A percentile compares a stretch with the other conserved stretches of the same genome.
phyloP scores from a whole-genome alignment of 192 early-diverging fungal genomes.

The Umbelopsis sp. region DNA sequence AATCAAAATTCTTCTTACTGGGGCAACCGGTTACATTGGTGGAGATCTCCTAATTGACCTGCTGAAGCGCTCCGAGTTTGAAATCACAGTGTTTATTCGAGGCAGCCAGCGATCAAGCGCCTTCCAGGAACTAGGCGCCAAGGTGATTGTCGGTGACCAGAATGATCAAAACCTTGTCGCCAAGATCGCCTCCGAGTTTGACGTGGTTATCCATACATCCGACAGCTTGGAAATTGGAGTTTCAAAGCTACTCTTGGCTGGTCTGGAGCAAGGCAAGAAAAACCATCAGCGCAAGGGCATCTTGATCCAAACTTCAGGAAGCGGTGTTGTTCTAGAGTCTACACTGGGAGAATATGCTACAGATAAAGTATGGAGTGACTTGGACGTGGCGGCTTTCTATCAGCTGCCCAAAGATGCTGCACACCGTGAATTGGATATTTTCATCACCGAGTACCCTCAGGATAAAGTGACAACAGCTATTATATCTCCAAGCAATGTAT shows the following conservation, averaged over 20 bases:
- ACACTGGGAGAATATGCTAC: not conserved
- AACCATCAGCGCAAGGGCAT: not conserved
- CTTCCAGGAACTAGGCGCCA: not conserved
- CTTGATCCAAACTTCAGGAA: not conserved
- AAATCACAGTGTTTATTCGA: not conserved
- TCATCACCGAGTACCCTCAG: not conserved
- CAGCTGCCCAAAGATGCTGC: not conserved
- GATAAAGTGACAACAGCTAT: not conserved
- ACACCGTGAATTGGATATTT: not conserved
- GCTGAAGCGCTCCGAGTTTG: not conserved
- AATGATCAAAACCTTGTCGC: not conserved
- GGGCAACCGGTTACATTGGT: not conserved
- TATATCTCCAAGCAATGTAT: not conserved
- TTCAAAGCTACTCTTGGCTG: not conserved
- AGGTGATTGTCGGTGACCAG: not conserved
- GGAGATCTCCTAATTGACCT: not conserved
- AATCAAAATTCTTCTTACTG: not conserved
- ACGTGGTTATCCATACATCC: not conserved
- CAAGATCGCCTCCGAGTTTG: not conserved
- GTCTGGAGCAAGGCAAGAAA: not conserved
- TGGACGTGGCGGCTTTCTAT: not conserved
- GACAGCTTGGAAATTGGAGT: not conserved
- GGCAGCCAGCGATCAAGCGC: not conserved
- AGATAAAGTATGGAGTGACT: not conserved
- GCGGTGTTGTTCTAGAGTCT: not conserved